Evolutionary conservation across 306 rosid genomes (phyloP).

Genomic region (Psophocarpus tetragonolobus): DNA sequence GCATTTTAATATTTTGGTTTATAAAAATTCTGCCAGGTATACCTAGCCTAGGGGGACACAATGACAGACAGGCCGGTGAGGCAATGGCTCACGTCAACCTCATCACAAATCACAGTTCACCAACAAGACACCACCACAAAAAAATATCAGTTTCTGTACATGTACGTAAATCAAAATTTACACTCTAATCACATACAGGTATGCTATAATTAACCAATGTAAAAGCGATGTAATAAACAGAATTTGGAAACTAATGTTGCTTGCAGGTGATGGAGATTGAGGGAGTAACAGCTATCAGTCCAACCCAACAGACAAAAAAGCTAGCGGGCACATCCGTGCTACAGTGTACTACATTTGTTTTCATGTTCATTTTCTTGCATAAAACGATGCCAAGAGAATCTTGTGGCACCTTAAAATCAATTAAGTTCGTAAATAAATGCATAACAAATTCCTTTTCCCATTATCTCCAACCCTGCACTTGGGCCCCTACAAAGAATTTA

Average conservation of each 20-base stretch:
- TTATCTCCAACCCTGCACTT: neutral
- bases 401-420: slow-evolving; percentile 31
- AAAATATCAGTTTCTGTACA: neutral
- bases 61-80: neutral
- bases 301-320: slow-evolving; percentile 48
- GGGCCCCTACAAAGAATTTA: neutral
- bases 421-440: neutral
- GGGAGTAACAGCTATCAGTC: slow-evolving; percentile 9
- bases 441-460: neutral
- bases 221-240: neutral
- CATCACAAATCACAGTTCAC: neutral
- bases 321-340: slow-evolving; percentile 43
- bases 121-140: neutral
- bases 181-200: neutral
- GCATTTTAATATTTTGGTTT: neutral
- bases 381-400: slow-evolving; percentile 63
- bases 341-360: slow-evolving; percentile 39
- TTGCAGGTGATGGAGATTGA: neutral
- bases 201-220: neutral
- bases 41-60: neutral
- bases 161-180: neutral
- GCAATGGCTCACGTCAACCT: slow-evolving; percentile 23
- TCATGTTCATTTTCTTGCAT: slow-evolving; percentile 45
- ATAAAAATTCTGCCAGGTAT: neutral
- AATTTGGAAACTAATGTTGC: neutral